Evolutionary conservation across 306 rosid species (phyloP), one percentile per base, ranked within the genome.

Genomic region (Trichosanthes cucumerina): DNA sequence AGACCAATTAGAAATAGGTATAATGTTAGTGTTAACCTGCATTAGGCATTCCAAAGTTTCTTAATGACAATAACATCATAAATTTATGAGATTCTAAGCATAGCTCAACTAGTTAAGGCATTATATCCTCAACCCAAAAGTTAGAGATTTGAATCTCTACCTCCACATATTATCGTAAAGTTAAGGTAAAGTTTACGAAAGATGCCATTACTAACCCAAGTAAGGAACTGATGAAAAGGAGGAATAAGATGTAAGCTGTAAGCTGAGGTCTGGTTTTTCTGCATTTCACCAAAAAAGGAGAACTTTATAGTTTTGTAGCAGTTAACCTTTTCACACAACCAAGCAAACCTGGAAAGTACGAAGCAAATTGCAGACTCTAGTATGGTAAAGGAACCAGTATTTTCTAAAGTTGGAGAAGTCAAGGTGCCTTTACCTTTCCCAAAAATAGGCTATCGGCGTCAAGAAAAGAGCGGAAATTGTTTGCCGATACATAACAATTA

Each of bases 1-100:
- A 94, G 97, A 80, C 97, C 98, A 71, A 87, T 80, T 60, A 92
- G 97, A 81, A 89, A 88, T 21, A 86, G 79, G 86, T 83, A 89
- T 34, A 90, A 89, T 12, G 97, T 84, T 19, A 88, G 56, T 46
- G 96, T 92, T 75, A 88, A 77, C 75, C 98, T 93, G 96, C 47
- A 83, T 65, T 2, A 63, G 54, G 49, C 38, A 2, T 46, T 71
- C 23, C 57, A 23, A 24, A 71, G 57, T 24, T 46, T 46, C 57
- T 15, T 46, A 49, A 10, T 28, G 14, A 72, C 36, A 21, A 23
- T 7, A 72, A 46, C 23, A 47, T 72, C 57, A 36, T 43, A 0
- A 3, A 31, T 13, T 44, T 11, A 36, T 58, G 18, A 1, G 21
- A 50, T 4, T 7, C 7, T 16, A 16, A 50, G 18, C 56, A 50